Evolutionary conservation across 345 rosid species (phyloP), one percentile per base, ranked within the genome.

Genomic region (Conringia planisiliqua): DNA sequence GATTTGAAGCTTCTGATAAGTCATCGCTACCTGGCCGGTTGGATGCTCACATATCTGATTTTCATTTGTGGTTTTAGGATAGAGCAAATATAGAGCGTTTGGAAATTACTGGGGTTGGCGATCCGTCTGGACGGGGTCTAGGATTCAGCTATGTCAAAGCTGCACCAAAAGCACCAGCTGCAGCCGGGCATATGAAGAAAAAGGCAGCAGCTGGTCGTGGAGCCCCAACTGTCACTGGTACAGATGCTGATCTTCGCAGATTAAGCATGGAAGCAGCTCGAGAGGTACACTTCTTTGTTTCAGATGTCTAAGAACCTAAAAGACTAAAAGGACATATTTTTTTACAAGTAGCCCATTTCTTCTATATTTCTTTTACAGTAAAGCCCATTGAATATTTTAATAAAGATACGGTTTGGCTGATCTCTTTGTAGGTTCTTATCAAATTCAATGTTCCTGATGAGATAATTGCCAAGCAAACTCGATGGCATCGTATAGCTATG

Each of bases 401-500:
- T 7, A 57, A 58, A 27, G 20, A 58, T 58, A 47, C 64, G 29
- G 47, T 77, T 46, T 77, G 62, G 40, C 27, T 38, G 62, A 29
- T 59, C 36, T 26, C 29, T 76, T 66, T 75, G 20, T 83, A 92
- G 99, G 99, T 95, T 68, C 95, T 95, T 75, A 85, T 92, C 9
- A 95, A 95, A 84, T 92, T 95, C 84, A 88, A 89, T 85, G 94
- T 95, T 66, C 88, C 91, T 11, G 98, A 95, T 74, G 97, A 92
- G 71, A 82, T 85, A 76, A 90, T 92, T 71, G 89, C 96, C 71
- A 95, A 86, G 79, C 96, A 85, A 82, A 95, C 98, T 35, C 87
- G 99, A 74, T 92, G 98, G 99, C 99, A 95, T 76, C 97, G 98
- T 61, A 95, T 95, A 82, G 99, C 99, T 47, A 89, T 90, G 97